Base-by-base conservation (phyloP, 768 basidiomycete genomes). In the Leucocoprinus birnbaumii region DNA sequence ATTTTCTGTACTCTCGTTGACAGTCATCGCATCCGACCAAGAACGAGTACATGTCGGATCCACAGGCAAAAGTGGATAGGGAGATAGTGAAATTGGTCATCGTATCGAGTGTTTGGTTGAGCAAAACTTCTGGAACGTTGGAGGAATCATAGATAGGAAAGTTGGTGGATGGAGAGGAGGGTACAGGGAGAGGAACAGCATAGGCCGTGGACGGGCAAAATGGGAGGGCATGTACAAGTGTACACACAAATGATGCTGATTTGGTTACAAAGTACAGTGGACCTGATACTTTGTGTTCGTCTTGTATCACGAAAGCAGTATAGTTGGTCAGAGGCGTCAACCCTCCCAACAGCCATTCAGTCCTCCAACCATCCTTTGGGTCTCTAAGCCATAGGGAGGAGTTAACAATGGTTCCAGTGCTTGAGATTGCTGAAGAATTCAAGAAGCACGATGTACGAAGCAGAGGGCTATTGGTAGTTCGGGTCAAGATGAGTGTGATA, bases 251-350 rank as follows among this genome's bases (percentile, higher is more conserved):
- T 1, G 79, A 73, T 2, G 81, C 90, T 16, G 87, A 86, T 71
- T 94, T 94, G 2, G 91, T 94, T 7, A 72, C 65, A 56, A 93
- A 87, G 61, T 79, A 86, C 1, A 87, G 79, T 0, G 90, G 90
- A 2, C 81, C 83, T 53, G 78, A 82, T 46, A 91, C 77, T 61
- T 80, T 78, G 44, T 78, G 74, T 7, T 68, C 71, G 55, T 82
- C 76, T 58, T 82, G 73, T 2, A 90, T 61, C 13, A 84, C 78
- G 62, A 84, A 93, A 0, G 79, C 83, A 0, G 91, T 92, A 62
- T 94, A 94, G 62, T 94, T 94, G 27, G 87, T 90, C 9, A 72
- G 72, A 5, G 85, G 75, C 1, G 71, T 68, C 16, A 95, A 73
- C 0, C 78, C 82, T 0, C 74, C 76, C 8, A 91, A 55, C 2